Evolutionary conservation across 2,329 filamentous ascomycete genomes (phyloP).

Genomic region (Pseudopithomyces chartarum): DNA sequence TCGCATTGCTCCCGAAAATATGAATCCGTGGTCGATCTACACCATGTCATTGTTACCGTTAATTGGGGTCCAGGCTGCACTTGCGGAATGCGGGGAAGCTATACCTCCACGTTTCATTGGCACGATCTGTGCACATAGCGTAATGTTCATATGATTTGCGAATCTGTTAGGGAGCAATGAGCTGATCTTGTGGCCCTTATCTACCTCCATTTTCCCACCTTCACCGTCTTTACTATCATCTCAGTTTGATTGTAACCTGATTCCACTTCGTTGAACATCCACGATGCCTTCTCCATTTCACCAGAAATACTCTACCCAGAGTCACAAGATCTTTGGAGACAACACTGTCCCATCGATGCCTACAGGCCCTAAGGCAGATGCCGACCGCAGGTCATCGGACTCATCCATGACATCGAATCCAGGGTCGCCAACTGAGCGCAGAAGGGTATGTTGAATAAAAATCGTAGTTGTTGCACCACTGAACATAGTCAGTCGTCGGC

Average conservation of each 20-base stretch:
- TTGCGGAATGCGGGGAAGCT: conserved; percentile 40
- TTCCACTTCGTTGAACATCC: not conserved
- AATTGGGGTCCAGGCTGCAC: conserved; percentile 30
- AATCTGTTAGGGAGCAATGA: conserved; percentile 23
- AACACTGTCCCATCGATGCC: conserved; percentile 36
- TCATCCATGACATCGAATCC: conserved; percentile 29
- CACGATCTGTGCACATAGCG: conserved; percentile 37
- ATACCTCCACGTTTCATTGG: conserved; percentile 35
- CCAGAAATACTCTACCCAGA: conserved; percentile 44
- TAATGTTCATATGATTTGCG: conserved; percentile 37
- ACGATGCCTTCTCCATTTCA: conserved; percentile 46
- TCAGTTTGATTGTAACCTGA: not conserved
- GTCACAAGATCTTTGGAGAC: conserved; percentile 37
- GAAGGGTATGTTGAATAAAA: conserved; percentile 27
- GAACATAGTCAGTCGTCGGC: conserved; percentile 33
- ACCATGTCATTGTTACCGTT: conserved; percentile 29
- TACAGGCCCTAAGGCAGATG: conserved; percentile 38
- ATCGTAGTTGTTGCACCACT: not conserved
- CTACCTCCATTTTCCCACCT: conserved; percentile 11
- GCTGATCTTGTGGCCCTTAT: conserved; percentile 12
- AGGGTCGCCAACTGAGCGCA: conserved; percentile 29
- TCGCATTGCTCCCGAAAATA: not conserved
- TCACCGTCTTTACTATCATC: conserved; percentile 3
- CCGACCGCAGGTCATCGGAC: conserved; percentile 39
- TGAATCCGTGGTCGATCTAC: conserved; percentile 14